Conservation (phyloP, 164 flowering plant species). For the Brasenia schreberi region DNA sequence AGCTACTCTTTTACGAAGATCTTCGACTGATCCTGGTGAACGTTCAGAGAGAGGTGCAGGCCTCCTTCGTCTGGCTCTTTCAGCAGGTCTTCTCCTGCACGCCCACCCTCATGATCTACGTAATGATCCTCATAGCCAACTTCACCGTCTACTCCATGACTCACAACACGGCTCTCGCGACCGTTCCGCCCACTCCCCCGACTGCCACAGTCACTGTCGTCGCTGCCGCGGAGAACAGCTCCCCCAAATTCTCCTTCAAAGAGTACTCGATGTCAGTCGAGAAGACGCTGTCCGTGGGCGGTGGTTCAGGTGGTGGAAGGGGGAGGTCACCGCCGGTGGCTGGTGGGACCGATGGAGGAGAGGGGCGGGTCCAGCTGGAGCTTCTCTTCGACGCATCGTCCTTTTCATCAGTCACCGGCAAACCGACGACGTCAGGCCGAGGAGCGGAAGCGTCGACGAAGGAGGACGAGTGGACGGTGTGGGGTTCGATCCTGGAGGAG, state of each 20-base stretch:
- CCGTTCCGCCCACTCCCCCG: slow-evolving; percentile 9
- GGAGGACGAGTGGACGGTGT: slow-evolving; percentile 30
- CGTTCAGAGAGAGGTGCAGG: slow-evolving; percentile 69
- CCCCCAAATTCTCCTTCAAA: background rate
- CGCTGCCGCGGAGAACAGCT: slow-evolving; percentile 20
- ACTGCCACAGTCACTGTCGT: slow-evolving; percentile 9
- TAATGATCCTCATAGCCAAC: slow-evolving; percentile 88
- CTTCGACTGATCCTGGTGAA: slow-evolving; percentile 42
- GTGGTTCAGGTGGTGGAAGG: slow-evolving; percentile 6
- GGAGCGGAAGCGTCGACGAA: slow-evolving; percentile 2
- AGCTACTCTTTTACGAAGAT: slow-evolving; percentile 47
- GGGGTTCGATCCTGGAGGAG: slow-evolving; percentile 60
- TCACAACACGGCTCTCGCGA: slow-evolving; percentile 30
- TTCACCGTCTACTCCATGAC: slow-evolving; percentile 77
- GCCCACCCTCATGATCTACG: slow-evolving; percentile 78
- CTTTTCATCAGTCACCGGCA: slow-evolving; percentile 10
- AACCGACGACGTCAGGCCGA: background rate
- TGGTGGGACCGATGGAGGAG: background rate
- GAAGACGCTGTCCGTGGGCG: slow-evolving; percentile 6
- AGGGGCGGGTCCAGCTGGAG: background rate
- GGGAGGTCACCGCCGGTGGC: slow-evolving; percentile 1
- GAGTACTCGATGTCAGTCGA: slow-evolving; percentile 29
- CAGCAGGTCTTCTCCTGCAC: slow-evolving; percentile 83
- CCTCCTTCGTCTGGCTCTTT: slow-evolving; percentile 88
- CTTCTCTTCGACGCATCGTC: slow-evolving; percentile 12